Evolutionary conservation across 2,329 filamentous ascomycete genomes (phyloP).

Genomic region (Diaporthe helianthi): DNA sequence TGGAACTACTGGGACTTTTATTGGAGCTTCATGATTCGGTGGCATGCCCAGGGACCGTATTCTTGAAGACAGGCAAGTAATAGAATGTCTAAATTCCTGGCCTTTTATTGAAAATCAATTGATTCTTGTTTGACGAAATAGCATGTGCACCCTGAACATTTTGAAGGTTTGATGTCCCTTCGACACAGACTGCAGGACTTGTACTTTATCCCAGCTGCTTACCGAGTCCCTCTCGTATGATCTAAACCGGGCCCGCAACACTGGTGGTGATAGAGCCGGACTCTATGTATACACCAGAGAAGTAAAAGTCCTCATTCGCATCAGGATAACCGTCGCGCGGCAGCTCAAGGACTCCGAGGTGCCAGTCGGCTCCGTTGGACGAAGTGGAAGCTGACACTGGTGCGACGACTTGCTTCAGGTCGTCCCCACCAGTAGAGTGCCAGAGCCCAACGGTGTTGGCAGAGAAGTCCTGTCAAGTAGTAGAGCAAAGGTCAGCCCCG

Average conservation of each 20-base stretch:
- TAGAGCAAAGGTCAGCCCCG: background rate
- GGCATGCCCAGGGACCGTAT: no score
- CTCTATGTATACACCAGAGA: constrained; percentile 76
- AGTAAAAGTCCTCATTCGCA: constrained; percentile 71
- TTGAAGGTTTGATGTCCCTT: background rate
- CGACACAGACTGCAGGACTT: background rate
- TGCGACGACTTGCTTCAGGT: constrained; percentile 64
- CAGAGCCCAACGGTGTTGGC: constrained; percentile 70
- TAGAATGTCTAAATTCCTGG: background rate
- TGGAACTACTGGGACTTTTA: background rate
- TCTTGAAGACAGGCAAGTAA: background rate
- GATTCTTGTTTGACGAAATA: background rate
- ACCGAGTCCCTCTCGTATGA: background rate
- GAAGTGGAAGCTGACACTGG: constrained; percentile 64
- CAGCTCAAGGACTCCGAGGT: constrained; percentile 73
- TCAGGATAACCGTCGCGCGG: constrained; percentile 63
- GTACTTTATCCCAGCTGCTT: background rate
- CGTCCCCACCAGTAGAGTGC: constrained; percentile 69
- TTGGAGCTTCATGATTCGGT: background rate
- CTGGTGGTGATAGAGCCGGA: constrained; percentile 47
- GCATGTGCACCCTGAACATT: background rate
- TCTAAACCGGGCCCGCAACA: constrained; percentile 18
- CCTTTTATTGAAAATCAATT: background rate
- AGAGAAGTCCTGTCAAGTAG: constrained; percentile 58
- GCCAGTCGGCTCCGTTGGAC: constrained; percentile 75